Conservation (phyloP, 768 basidiomycete genomes). For the Amyloporia xantha region DNA sequence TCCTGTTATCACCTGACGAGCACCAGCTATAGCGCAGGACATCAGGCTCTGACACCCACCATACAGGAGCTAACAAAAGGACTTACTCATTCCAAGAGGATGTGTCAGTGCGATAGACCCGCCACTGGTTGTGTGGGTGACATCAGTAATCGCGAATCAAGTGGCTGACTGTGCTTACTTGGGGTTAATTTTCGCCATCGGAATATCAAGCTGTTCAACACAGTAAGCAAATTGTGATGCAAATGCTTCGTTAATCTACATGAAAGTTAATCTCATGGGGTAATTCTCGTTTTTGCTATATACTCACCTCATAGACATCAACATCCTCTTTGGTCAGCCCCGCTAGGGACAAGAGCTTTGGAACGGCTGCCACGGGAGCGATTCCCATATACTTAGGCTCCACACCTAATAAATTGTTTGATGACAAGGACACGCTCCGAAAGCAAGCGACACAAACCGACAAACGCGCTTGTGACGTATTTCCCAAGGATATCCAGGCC, state of each 20-base stretch:
- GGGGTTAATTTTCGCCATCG: slow-evolving; percentile 79
- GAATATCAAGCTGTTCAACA: slow-evolving; percentile 70
- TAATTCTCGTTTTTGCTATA: background rate
- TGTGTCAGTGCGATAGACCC: slow-evolving; percentile 82
- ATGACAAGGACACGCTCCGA: background rate
- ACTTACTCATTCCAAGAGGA: slow-evolving; percentile 78
- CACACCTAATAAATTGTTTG: no score
- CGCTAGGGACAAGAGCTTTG: slow-evolving; percentile 53
- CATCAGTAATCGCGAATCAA: background rate
- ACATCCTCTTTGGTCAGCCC: slow-evolving; percentile 68
- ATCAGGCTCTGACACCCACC: no score
- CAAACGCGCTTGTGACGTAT: slow-evolving; percentile 70
- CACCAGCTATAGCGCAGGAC: slow-evolving; percentile 58
- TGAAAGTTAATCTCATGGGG: background rate
- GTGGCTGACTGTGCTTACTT: slow-evolving; percentile 41
- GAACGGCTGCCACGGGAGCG: slow-evolving; percentile 64
- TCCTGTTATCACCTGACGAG: slow-evolving; percentile 85
- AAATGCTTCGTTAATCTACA: slow-evolving; percentile 84
- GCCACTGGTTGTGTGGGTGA: slow-evolving; percentile 41
- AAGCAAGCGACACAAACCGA: slow-evolving; percentile 49
- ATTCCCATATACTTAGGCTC: slow-evolving; percentile 78
- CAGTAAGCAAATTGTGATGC: slow-evolving; percentile 94
- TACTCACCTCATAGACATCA: slow-evolving; percentile 63
- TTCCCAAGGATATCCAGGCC: slow-evolving; percentile 79
- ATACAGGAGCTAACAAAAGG: no score